Conservation (phyloP, 345 rosid species). For the Excoecaria agallocha region DNA sequence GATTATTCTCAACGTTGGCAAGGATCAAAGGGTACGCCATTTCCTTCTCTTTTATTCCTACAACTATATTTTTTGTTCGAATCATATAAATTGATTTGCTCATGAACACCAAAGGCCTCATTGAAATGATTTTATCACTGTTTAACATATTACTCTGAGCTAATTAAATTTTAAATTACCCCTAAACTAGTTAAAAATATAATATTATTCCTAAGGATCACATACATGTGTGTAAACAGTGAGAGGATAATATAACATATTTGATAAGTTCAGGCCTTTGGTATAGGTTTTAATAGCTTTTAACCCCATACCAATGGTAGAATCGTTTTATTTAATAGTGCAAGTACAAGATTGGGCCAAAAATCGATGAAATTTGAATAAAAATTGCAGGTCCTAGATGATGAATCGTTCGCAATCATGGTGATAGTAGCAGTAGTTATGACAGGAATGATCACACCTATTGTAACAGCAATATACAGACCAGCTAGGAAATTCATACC, state of each 20-base stretch:
- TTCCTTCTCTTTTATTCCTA: not conserved
- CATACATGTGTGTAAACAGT: no score
- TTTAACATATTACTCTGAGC: not conserved
- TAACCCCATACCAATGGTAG: no score
- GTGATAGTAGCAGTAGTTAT: conserved; percentile 67
- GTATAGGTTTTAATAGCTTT: no score
- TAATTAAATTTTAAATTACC: no score
- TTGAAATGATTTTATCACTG: not conserved
- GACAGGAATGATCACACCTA: conserved; percentile 71
- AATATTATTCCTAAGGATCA: no score
- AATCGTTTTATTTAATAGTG: no score
- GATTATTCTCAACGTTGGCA: conserved; percentile 90
- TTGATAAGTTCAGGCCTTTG: no score
- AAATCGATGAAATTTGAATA: not conserved
- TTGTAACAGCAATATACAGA: conserved; percentile 53
- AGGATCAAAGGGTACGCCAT: conserved; percentile 63
- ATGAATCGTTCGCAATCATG: conserved; percentile 73
- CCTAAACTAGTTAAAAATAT: no score
- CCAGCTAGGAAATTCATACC: conserved; percentile 63
- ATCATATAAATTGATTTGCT: not conserved
- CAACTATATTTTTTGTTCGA: not conserved
- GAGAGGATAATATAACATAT: no score
- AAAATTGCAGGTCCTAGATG: conserved; percentile 65
- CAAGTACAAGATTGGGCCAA: no score
- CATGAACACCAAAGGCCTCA: no score